Evolutionary conservation across 495 filamentous ascomycete species (phyloP).

Genomic region (Polyplosphaeria fusca): DNA sequence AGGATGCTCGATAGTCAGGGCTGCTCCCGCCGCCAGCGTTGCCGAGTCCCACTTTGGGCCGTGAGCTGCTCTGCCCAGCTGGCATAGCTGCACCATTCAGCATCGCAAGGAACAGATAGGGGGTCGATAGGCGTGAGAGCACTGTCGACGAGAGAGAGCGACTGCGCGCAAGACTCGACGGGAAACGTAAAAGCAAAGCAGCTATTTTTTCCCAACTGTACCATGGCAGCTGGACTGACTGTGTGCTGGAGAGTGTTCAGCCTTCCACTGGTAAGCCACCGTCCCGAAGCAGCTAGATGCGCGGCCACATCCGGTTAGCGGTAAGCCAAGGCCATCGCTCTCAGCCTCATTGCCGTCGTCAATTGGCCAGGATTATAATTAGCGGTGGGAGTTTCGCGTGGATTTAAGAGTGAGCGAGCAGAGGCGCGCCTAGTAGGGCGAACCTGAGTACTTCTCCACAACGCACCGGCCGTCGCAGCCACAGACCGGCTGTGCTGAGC

Average conservation of each 20-base stretch:
- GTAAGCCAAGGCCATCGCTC: constrained; percentile 3
- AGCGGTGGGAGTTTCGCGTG: constrained; percentile 28
- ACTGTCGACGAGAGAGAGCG: constrained; percentile 13
- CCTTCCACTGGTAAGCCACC: not conserved
- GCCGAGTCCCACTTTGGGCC: constrained; percentile 31
- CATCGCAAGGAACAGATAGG: constrained; percentile 33
- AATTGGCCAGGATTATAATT: constrained; percentile 29
- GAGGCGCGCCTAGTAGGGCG: not conserved
- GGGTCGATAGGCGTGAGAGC: constrained; percentile 34
- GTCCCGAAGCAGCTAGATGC: not conserved
- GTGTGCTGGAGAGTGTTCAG: constrained; percentile 11
- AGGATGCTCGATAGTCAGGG: constrained; percentile 31
- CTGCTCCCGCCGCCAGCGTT: constrained; percentile 32
- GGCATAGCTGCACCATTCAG: constrained; percentile 31
- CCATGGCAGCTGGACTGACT: constrained; percentile 31
- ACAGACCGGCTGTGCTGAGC: constrained; percentile 31
- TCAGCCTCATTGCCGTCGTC: not conserved
- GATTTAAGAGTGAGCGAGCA: constrained; percentile 13
- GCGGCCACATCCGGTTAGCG: constrained; percentile 24
- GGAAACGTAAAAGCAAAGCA: constrained; percentile 13
- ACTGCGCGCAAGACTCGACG: not conserved
- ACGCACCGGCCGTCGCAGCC: constrained; percentile 22
- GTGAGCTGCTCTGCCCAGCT: constrained; percentile 28
- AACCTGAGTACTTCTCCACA: constrained; percentile 16
- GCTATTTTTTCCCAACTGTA: constrained; percentile 11